These are phyloP conservation scores for Gastroboletus turbinatus DNA, from an alignment of 1,284 basidiomycete genomes.

Conservation along the genomic window DNA sequence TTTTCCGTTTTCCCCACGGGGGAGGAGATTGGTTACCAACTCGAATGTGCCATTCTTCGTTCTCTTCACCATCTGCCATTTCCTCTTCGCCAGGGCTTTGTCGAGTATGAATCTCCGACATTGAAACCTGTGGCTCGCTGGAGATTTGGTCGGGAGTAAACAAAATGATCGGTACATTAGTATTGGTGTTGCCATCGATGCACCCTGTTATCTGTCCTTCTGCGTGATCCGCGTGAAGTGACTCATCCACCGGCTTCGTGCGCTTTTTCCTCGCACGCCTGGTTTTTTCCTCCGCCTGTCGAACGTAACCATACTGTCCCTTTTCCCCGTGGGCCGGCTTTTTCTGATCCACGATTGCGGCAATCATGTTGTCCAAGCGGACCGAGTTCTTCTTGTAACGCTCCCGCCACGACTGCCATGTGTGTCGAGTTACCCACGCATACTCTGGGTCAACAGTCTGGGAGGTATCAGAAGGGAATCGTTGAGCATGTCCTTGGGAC, in stretches of 20 bases:
- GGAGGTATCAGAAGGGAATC: slow-evolving; percentile 8
- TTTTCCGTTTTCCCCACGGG: slow-evolving; percentile 62
- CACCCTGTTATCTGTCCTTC: slow-evolving; percentile 27
- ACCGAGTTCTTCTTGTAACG: slow-evolving; percentile 77
- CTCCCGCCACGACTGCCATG: slow-evolving; percentile 85
- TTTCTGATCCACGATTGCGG: slow-evolving; percentile 62
- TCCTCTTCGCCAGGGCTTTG: slow-evolving; percentile 49
- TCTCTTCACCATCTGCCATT: slow-evolving; percentile 60
- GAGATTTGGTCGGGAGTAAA: slow-evolving; percentile 24
- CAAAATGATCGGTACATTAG: slow-evolving; percentile 27
- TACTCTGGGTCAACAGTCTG: slow-evolving; percentile 63
- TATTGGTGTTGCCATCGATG: slow-evolving; percentile 18
- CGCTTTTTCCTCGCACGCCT: slow-evolving; percentile 56
- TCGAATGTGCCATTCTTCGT: slow-evolving; percentile 61
- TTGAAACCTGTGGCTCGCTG: slow-evolving; percentile 14
- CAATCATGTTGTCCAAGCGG: slow-evolving; percentile 62
- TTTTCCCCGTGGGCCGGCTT: slow-evolving; percentile 66
- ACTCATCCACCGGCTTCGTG: slow-evolving; percentile 33
- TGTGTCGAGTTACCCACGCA: slow-evolving; percentile 76
- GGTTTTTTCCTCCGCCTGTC: slow-evolving; percentile 62
- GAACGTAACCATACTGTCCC: slow-evolving; percentile 76
- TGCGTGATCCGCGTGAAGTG: slow-evolving; percentile 18
- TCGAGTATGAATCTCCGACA: slow-evolving; percentile 22
- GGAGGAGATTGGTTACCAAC: slow-evolving; percentile 63
- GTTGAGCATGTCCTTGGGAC: background rate